phyloP scores from a whole-genome alignment of 345 rosid species.

The Syzygium jambos region DNA sequence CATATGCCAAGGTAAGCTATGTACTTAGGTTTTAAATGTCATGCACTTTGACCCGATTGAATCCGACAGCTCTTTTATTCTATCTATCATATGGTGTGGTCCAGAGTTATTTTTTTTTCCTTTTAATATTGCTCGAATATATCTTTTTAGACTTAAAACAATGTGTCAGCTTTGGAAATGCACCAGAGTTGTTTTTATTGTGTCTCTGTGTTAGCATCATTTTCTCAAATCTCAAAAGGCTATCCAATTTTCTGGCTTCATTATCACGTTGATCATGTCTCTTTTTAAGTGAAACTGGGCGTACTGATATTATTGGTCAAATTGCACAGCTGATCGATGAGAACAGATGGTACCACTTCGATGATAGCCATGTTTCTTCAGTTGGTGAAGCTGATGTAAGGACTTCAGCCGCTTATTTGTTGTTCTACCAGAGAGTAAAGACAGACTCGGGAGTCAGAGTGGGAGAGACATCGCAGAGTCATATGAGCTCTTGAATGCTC shows the following conservation, averaged over 20 bases:
- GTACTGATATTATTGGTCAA: background rate
- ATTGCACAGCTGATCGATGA: slow-evolving; percentile 66
- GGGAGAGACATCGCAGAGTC: slow-evolving; percentile 24
- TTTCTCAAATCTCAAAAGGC: background rate
- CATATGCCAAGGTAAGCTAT: slow-evolving; percentile 69
- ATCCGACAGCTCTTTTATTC: background rate
- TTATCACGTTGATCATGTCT: background rate
- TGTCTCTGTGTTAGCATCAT: background rate
- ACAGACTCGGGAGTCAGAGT: slow-evolving; percentile 10
- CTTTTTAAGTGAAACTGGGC: background rate
- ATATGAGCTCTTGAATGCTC: slow-evolving; percentile 9
- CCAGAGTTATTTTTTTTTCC: background rate
- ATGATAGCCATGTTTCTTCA: slow-evolving; percentile 66
- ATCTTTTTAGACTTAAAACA: background rate
- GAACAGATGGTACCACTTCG: slow-evolving; percentile 86
- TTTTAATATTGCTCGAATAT: background rate
- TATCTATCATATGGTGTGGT: background rate
- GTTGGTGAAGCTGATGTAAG: slow-evolving; percentile 57
- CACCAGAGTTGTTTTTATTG: background rate
- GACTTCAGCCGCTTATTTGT: slow-evolving; percentile 79
- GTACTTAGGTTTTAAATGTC: background rate
- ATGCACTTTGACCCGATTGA: background rate
- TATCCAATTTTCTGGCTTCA: background rate
- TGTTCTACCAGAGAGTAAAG: slow-evolving; percentile 70
- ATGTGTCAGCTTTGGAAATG: background rate